These are phyloP conservation scores for Puccinia sorghi DNA, from an alignment of 1,284 basidiomycete species.

Conservation along the genomic window DNA sequence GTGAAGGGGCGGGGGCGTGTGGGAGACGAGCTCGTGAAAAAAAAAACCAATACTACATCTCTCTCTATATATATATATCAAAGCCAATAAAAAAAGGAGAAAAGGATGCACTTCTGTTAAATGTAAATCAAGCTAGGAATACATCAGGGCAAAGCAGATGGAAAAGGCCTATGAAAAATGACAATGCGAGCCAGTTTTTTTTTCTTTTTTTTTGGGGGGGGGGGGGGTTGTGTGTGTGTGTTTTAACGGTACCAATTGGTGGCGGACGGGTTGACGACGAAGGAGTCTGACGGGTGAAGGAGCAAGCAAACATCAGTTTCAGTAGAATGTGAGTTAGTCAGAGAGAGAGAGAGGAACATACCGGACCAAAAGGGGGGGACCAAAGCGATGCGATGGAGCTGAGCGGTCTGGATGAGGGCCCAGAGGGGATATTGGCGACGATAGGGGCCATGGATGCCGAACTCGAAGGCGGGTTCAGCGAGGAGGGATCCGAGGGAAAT, in stretches of 20 bases:
- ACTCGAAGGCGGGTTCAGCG: constrained; percentile 25
- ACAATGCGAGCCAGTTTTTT: not conserved
- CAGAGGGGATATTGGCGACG: not conserved
- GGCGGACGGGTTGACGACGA: constrained; percentile 13
- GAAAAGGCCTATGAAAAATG: too few relatives aligned
- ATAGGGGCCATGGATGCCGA: constrained; percentile 26
- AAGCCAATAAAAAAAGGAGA: too few relatives aligned
- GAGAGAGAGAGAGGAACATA: not conserved
- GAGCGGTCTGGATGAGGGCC: not conserved
- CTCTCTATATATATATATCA: too few relatives aligned
- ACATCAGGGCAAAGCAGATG: too few relatives aligned
- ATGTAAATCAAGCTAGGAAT: too few relatives aligned
- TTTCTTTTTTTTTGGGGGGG: too few relatives aligned
- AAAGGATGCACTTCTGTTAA: too few relatives aligned
- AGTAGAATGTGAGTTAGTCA: not conserved
- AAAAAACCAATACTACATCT: too few relatives aligned
- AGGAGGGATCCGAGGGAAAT: constrained; percentile 23
- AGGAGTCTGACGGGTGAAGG: constrained; percentile 4
- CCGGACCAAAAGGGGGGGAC: constrained; percentile 35
- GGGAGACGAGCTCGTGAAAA: too few relatives aligned
- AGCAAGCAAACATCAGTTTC: not conserved
- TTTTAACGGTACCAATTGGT: constrained; percentile 27
- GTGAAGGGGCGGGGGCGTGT: too few relatives aligned
- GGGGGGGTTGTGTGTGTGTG: too few relatives aligned
- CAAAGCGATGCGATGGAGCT: not conserved